These are phyloP conservation scores for Paspalum notatum DNA, from an alignment of 176 grass and related monocot genomes.

Conservation along the genomic window DNA sequence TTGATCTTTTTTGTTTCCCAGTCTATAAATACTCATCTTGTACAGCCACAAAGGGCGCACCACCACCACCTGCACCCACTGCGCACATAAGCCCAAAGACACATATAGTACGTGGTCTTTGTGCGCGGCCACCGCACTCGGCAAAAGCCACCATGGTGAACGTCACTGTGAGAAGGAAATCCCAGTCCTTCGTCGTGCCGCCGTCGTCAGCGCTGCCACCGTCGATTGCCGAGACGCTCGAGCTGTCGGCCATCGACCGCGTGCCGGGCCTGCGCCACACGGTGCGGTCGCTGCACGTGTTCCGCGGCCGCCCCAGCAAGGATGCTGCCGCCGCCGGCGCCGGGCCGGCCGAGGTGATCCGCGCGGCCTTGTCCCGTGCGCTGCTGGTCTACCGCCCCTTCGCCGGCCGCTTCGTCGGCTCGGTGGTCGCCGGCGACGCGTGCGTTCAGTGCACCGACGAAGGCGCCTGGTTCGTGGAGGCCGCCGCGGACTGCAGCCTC, in stretches of 20 bases:
- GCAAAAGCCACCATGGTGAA: constrained; percentile 4
- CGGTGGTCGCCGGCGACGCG: constrained; percentile 29
- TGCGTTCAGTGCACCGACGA: constrained; percentile 59
- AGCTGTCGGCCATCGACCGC: constrained; percentile 66
- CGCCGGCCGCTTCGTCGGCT: constrained; percentile 66
- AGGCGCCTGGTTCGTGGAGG: constrained; percentile 72
- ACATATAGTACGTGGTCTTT: neutral
- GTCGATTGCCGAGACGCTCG: constrained; percentile 1
- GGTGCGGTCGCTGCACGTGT: constrained; percentile 71
- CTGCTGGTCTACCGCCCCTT: constrained; percentile 66
- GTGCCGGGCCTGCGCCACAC: constrained; percentile 61
- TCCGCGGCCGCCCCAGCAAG: neutral
- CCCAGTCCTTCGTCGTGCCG: constrained; percentile 47
- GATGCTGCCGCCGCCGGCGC: neutral
- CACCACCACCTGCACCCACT: neutral
- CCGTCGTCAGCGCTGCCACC: constrained; percentile 6
- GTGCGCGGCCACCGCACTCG: neutral
- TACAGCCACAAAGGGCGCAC: neutral
- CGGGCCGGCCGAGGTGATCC: constrained; percentile 51
- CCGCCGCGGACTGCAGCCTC: constrained; percentile 53
- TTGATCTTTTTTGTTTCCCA: neutral
- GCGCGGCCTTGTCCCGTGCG: constrained; percentile 51
- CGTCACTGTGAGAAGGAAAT: constrained; percentile 35
- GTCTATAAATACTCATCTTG: constrained; percentile 26
- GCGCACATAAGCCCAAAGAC: neutral